Evolutionary conservation across 352 stramenopile species (phyloP).

Genomic region (Blastocystis sp.): DNA sequence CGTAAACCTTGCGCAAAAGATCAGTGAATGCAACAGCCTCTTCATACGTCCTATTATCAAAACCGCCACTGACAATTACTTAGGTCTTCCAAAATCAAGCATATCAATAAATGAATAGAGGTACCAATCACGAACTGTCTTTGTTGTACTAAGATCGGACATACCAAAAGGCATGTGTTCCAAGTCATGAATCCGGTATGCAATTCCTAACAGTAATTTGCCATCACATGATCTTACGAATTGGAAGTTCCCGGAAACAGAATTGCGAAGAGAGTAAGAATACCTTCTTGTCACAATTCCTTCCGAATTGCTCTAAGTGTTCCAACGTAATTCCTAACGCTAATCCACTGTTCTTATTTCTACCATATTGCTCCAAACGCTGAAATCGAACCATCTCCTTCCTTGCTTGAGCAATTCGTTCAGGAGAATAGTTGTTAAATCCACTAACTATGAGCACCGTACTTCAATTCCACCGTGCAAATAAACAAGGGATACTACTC

Average conservation of each 20-base stretch:
- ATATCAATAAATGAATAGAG: constrained; percentile 73
- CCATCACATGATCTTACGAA: constrained; percentile 76
- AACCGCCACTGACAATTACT: constrained; percentile 34
- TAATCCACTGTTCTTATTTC: neutral
- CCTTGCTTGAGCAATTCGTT: constrained; percentile 17
- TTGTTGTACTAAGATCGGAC: constrained; percentile 71
- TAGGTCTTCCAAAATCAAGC: constrained; percentile 72
- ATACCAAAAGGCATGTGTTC: constrained; percentile 89
- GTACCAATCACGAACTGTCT: constrained; percentile 75
- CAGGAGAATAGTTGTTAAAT: constrained; percentile 50
- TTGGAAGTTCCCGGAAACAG: constrained; percentile 93
- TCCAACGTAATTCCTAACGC: constrained; percentile 76
- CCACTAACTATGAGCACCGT: neutral
- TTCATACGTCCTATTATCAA: constrained; percentile 57
- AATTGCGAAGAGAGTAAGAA: constrained; percentile 89
- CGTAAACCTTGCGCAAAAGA: constrained; percentile 61
- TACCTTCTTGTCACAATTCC: constrained; percentile 78
- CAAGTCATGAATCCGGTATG: constrained; percentile 89
- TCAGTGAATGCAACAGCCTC: constrained; percentile 68
- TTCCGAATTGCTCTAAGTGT: constrained; percentile 83
- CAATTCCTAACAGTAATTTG: constrained; percentile 72
- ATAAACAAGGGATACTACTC: neutral
- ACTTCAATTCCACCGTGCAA: neutral
- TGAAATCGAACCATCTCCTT: constrained; percentile 46
- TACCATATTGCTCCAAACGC: constrained; percentile 67